Conservation (phyloP, 768 basidiomycete species). For the Phaeotremella fagi region DNA sequence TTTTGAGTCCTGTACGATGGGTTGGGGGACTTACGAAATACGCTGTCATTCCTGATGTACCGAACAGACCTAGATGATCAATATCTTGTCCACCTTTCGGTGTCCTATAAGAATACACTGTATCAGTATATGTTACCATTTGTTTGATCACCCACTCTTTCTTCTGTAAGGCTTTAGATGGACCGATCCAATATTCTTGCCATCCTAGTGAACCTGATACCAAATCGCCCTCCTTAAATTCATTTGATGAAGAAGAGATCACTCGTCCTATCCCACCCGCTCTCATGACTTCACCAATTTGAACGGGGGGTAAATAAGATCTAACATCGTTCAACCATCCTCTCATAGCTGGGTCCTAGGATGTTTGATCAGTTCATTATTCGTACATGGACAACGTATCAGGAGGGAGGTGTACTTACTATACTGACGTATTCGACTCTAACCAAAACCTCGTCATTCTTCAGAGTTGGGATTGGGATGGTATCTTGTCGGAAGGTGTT, state of each 20-base stretch:
- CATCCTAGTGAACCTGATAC: conserved; percentile 52
- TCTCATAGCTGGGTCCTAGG: conserved; percentile 84
- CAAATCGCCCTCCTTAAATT: conserved; percentile 62
- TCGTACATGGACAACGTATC: no score
- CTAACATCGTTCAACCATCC: conserved; percentile 67
- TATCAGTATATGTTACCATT: not conserved
- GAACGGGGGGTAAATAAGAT: conserved; percentile 51
- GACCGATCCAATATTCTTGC: conserved; percentile 46
- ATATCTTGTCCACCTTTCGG: conserved; percentile 61
- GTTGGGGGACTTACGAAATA: conserved; percentile 63
- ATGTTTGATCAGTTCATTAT: conserved; percentile 35
- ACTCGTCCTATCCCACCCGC: conserved; percentile 65
- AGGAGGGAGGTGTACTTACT: conserved; percentile 17
- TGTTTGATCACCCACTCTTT: conserved; percentile 18
- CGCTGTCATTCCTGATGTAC: conserved; percentile 72
- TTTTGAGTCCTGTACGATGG: not conserved
- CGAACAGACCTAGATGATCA: conserved; percentile 81
- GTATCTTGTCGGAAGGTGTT: conserved; percentile 63
- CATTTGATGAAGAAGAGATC: conserved; percentile 56
- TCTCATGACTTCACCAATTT: conserved; percentile 75
- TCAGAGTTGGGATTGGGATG: conserved; percentile 33
- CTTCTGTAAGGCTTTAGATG: conserved; percentile 28
- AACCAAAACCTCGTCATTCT: conserved; percentile 61
- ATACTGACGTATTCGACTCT: conserved; percentile 63
- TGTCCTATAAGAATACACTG: conserved; percentile 10